phyloP scores from a whole-genome alignment of 192 early-diverging fungal species.

The Podila epicladia region DNA sequence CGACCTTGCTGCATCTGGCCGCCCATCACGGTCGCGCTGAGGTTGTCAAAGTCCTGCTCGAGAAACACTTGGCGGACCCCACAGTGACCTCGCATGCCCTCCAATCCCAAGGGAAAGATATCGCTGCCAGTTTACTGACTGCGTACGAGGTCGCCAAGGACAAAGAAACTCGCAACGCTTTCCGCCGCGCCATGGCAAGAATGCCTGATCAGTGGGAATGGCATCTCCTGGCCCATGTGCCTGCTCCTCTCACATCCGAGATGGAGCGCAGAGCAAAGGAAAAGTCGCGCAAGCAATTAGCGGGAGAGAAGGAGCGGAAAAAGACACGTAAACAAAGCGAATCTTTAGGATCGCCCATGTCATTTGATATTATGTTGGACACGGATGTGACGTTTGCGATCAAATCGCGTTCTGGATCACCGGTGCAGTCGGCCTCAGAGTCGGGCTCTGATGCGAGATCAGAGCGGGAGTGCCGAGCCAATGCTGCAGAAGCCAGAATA shows the following conservation, averaged over 20 bases:
- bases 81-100: slow-evolving; percentile 26
- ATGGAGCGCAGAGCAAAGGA: slow-evolving; percentile 69
- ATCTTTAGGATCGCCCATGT: no score
- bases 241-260: slow-evolving; percentile 71
- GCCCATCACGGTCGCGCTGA: slow-evolving; percentile 58
- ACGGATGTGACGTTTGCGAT: no score
- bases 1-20: slow-evolving; percentile 82
- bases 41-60: slow-evolving; percentile 68
- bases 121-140: slow-evolving; percentile 20
- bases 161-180: slow-evolving; percentile 76
- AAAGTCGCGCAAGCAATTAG: slow-evolving; percentile 56
- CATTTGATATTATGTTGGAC: no score
- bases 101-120: background rate
- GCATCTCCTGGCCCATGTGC: slow-evolving; percentile 60
- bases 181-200: slow-evolving; percentile 69
- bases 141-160: slow-evolving; percentile 73
- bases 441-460: no score
- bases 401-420: no score
- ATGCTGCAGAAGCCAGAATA: no score
- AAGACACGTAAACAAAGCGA: no score
- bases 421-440: no score
- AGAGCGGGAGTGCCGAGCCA: no score
- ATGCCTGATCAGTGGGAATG: slow-evolving; percentile 72
- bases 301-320: no score
- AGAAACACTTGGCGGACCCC: slow-evolving; percentile 76